phyloP scores from a whole-genome alignment of 2,329 filamentous ascomycete species.

The Calonectria henricotiae region DNA sequence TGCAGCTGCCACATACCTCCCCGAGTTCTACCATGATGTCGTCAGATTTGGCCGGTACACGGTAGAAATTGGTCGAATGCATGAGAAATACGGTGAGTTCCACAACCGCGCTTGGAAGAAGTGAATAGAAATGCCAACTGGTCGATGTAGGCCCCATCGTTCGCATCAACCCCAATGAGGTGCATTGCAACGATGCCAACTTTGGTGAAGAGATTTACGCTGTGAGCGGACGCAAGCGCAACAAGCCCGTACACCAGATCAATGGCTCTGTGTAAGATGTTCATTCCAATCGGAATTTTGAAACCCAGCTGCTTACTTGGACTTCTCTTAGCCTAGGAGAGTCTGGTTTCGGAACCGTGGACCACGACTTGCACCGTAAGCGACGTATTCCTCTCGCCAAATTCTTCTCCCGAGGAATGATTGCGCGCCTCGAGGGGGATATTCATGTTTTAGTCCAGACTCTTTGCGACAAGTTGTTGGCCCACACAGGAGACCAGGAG shows the following conservation, averaged over 20 bases:
- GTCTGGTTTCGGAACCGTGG: slow-evolving; percentile 25
- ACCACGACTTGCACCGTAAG: slow-evolving; percentile 24
- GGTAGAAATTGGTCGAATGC: slow-evolving; percentile 16
- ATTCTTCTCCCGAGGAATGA: slow-evolving; percentile 23
- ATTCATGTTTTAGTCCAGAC: slow-evolving; percentile 17
- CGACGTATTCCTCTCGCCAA: slow-evolving; percentile 21
- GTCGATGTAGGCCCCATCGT: background rate
- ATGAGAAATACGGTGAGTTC: slow-evolving; percentile 23
- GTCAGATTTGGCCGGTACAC: slow-evolving; percentile 25
- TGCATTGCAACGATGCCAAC: slow-evolving; percentile 20
- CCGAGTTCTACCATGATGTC: slow-evolving; percentile 24
- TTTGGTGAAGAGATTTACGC: slow-evolving; percentile 23
- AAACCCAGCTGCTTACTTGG: background rate
- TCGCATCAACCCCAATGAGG: slow-evolving; percentile 25
- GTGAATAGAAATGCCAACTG: background rate
- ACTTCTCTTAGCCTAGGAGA: slow-evolving; percentile 8
- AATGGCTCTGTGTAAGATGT: slow-evolving; percentile 21
- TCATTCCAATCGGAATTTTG: too few relatives aligned
- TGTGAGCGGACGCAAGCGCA: slow-evolving; percentile 29
- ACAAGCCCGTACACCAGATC: slow-evolving; percentile 27
- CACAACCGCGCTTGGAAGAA: rapidly evolving
- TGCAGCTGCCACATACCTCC: slow-evolving; percentile 15
- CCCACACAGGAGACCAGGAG: slow-evolving; percentile 1
- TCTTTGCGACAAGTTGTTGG: slow-evolving; percentile 27
- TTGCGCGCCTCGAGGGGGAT: slow-evolving; percentile 21